Base-by-base conservation (phyloP, 2,329 filamentous ascomycete genomes). In the Stagonosporopsis rhizophila region DNA sequence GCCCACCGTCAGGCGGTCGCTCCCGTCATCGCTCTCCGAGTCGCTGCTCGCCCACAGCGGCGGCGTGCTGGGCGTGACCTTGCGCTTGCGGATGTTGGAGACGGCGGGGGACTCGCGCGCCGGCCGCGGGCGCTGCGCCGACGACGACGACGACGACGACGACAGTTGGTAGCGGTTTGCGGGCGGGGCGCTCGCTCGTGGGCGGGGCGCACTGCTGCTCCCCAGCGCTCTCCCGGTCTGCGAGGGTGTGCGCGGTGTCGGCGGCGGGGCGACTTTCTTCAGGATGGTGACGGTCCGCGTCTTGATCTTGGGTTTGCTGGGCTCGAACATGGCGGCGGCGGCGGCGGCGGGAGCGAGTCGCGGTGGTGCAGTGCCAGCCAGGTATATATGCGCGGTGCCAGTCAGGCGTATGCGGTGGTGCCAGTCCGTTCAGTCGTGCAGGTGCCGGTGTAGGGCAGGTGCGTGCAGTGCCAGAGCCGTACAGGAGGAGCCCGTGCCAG, bases 11-110 rank as follows among this genome's bases (percentile, higher is more conserved):
- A 67, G 48, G 20, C 63, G 64, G n/a, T 73, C 65, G 34, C 66
- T 63, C 22, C 70, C 61, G 4, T 70, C 70, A 17, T 65, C 67
- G 15, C 68, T 67, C 58, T 67, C 70, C 30, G 64, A 61, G 39
- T 73, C 69, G 35, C 72, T 70, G 56, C 71, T 75, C 56, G 66
- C 70, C 7, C 67, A 71, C 65, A 62, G 71, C 51, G 71, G 72
- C 41, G 72, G 71, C 7, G 73, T 74, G n/a, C 59, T 70, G 25
- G 70, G 67, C 17, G 69, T 68, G 38, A 66, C 67, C 52, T 72
- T 75, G 53, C 72, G 71, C 61, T 75, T 75, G 52, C 62, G 69
- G 14, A 65, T 63, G 50, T 61, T 66, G 46, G 67, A 66, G 44
- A 69, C 67, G 56, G 72, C 62, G 25, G 68, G 61, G 44, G 67